Evolutionary conservation across 1,139 yeast species (phyloP), one percentile per base, ranked within the genome.

Genomic region (Candida tetrigidarum): DNA sequence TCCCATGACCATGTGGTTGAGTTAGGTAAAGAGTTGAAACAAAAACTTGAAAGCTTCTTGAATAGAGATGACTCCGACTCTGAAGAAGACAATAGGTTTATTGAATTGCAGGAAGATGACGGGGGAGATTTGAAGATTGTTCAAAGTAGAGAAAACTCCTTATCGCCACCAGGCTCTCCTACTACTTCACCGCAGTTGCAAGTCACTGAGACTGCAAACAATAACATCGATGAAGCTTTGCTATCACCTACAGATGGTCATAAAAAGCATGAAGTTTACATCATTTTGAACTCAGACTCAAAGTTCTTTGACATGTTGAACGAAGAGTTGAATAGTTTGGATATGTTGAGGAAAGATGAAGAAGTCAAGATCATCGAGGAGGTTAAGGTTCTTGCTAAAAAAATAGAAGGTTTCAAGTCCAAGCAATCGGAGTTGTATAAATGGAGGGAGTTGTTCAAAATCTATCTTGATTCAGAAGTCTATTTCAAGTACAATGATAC

Each of bases 381-480:
- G 40, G 79, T 84, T 12, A 69, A 75, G 45, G 51, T 52, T 1
- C 66, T 84, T 8, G 71, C 82, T 4, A 47, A 53, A 16, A 55
- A 65, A 14, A 45, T 59, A 10, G 23, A 43, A 22, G 33, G 41
- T 14, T 43, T 47, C 11, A 42, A 35, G 20, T 19, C 36, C n/a
- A 76, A 70, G 49, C 72, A 69, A 46, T 67, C 78, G 0, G 92
- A 85, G 55, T 66, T 85, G 63, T 83, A 83, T 55, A 71, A 71
- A n/a, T 86, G 93, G 93, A 67, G 92, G 49, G 82, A 83, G 55
- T 69, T 86, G 10, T 85, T 86, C 63, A 78, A 76, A 52, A 64
- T 78, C 19, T 86, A 84, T 55, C 71, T 85, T 41, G 91, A 85
- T 53, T 75, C 81, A 23, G 87, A 85, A 53, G 79, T 86, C 19